Percentiles rank a stretch among this genome's conserved stretches.
Evolutionary conservation across 2,329 filamentous ascomycete genomes (phyloP).

Genomic region (Rhytidhysteron rufulum): DNA sequence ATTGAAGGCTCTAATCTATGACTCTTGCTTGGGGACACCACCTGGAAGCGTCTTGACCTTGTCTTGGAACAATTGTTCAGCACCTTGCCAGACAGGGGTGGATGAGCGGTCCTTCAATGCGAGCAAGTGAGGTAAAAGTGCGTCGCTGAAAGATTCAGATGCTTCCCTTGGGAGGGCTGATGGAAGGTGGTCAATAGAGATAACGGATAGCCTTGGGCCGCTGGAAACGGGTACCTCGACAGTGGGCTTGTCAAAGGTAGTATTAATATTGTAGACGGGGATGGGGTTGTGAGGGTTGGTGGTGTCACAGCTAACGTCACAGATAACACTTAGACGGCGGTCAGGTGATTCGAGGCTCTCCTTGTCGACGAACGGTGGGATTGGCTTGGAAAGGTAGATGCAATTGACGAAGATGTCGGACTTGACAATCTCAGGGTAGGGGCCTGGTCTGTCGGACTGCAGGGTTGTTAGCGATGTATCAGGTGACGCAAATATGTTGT

Average conservation of each 20-base stretch:
- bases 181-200: conserved; percentile 53
- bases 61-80: conserved; percentile 78
- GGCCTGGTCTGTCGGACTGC: conserved; percentile 53
- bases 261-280: conserved; percentile 80
- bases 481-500: conserved; percentile 17
- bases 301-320: conserved; percentile 58
- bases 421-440: conserved; percentile 74
- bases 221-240: conserved; percentile 64
- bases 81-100: conserved; percentile 76
- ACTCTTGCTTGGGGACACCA: conserved; percentile 41
- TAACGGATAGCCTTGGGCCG: conserved; percentile 66
- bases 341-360: conserved; percentile 63
- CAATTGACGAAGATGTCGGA: conserved; percentile 47
- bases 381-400: conserved; percentile 77
- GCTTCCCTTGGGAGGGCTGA: conserved; percentile 79
- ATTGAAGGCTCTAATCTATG: not conserved
- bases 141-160: conserved; percentile 77
- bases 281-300: conserved; percentile 70
- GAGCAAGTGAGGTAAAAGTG: conserved; percentile 72
- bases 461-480: conserved; percentile 19
- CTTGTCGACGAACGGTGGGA: conserved; percentile 75
- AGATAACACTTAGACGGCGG: conserved; percentile 68
- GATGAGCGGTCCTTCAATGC: conserved; percentile 71
- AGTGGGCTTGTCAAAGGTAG: conserved; percentile 85
- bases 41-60: conserved; percentile 70